Percentiles rank a stretch among this genome's conserved stretches.
phyloP scores from a whole-genome alignment of 495 filamentous ascomycete genomes.

The Penicillium bialowiezense region DNA sequence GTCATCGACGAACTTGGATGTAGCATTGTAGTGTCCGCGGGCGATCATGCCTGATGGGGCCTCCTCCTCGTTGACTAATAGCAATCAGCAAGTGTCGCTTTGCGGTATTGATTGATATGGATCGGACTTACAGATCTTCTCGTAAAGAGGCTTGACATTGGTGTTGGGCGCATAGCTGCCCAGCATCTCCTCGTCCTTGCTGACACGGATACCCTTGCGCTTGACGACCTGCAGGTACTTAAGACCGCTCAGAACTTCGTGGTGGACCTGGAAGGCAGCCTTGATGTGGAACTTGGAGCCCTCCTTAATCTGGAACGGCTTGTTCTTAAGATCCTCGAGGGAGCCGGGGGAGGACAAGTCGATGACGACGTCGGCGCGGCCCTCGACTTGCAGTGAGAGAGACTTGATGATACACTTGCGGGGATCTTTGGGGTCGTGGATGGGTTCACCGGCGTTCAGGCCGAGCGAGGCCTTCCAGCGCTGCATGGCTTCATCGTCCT shows the following conservation, averaged over 20 bases:
- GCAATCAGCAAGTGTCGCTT: background rate
- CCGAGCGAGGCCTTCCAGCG: constrained; percentile 97
- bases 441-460: constrained; percentile 63
- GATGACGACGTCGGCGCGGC: constrained; percentile 78
- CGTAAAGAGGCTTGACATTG: constrained; percentile 73
- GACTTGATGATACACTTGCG: constrained; percentile 86
- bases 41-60: constrained; percentile 86
- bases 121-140: constrained; percentile 79
- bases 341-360: constrained; percentile 67
- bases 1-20: constrained; percentile 87
- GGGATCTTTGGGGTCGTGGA: constrained; percentile 69
- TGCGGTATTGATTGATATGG: background rate
- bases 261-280: constrained; percentile 88
- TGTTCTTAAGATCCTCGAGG: constrained; percentile 69
- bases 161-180: constrained; percentile 92
- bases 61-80: constrained; percentile 77
- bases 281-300: constrained; percentile 89
- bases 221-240: constrained; percentile 94
- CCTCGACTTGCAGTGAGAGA: constrained; percentile 76
- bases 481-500: constrained; percentile 86
- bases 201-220: constrained; percentile 76
- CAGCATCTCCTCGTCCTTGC: constrained; percentile 96
- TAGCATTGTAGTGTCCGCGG: constrained; percentile 81
- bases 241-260: constrained; percentile 88
- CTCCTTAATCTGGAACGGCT: constrained; percentile 97